Conservation (phyloP, 441 rosid genomes). For the Erysimum cheiri region DNA sequence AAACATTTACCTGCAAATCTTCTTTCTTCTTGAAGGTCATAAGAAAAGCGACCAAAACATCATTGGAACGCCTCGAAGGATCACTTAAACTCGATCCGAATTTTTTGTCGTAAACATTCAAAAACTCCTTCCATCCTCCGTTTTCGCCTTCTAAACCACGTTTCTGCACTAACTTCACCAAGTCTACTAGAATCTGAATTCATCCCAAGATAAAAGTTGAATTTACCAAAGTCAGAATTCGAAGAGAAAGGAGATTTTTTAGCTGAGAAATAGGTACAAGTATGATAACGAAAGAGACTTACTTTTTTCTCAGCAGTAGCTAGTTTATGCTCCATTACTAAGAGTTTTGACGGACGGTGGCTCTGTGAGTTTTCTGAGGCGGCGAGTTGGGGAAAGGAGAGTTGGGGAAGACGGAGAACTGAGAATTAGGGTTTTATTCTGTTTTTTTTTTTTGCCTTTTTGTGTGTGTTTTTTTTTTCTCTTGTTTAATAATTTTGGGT, state of each 20-base stretch:
- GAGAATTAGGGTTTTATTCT: slow-evolving; percentile 35
- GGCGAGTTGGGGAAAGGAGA: slow-evolving; percentile 15
- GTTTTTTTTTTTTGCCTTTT: background rate
- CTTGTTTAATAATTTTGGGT: background rate
- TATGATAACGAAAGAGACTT: background rate
- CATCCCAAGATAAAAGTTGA: background rate
- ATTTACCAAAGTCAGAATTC: background rate
- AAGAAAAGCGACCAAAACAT: slow-evolving; percentile 68
- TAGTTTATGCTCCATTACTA: slow-evolving; percentile 61
- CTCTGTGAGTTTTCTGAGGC: slow-evolving; percentile 31
- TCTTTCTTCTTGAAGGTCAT: slow-evolving; percentile 56
- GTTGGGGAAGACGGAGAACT: slow-evolving; percentile 2
- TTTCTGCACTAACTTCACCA: slow-evolving; percentile 78
- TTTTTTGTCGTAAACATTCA: slow-evolving; percentile 57
- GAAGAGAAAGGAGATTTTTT: background rate
- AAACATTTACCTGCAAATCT: slow-evolving; percentile 54
- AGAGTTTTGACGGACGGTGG: slow-evolving; percentile 16
- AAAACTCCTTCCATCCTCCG: slow-evolving; percentile 87
- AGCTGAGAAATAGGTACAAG: background rate
- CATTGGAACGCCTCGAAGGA: slow-evolving; percentile 67
- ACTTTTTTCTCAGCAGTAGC: slow-evolving; percentile 57
- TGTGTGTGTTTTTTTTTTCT: background rate
- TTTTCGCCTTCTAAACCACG: slow-evolving; percentile 57
- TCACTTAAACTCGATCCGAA: slow-evolving; percentile 76
- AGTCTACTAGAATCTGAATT: slow-evolving; percentile 65